Base-by-base conservation (phyloP, 306 rosid species). In the Astragalus membranaceus region DNA sequence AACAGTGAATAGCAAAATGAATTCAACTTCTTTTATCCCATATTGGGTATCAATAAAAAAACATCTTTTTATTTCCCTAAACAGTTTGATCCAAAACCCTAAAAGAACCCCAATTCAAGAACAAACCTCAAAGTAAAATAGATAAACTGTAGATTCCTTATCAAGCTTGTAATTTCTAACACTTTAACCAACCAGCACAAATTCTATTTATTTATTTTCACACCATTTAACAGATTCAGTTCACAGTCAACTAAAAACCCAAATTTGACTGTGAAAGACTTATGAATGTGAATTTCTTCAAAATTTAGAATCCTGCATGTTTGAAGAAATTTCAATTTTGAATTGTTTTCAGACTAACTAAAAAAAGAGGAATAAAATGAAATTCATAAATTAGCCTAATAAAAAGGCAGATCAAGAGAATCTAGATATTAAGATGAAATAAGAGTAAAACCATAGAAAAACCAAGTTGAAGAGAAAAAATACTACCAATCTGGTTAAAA, bases 181-280 rank as follows among this genome's bases (percentile, higher is more conserved):
- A 52, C 71, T 73, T 77, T 62, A 79, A 69, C 77, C 62, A 62
- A 70, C 73, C 41, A 77, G 75, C 60, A 76, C 54, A 47, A 44
- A 15, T 26, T 50, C 10, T 23, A 23, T 62, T 57, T 49, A 64
- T 73, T 51, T 59, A 39, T 10, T 39, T 39, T 39, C 44, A 36
- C 39, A 60, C 30, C 33, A 17, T 53, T n/a, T 33, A 65, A 62
- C 66, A 32, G 23, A 51, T 43, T 75, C 66, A 20, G 75, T 67
- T 82, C 52, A 62, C 80, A 69, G 76, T 54, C 26, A 75, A 69
- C 79, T 66, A 48, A 81, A 81, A 75, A 64, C 79, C 87, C 67
- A 76, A 76, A 65, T 70, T 69, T 20, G 47, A 67, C 48, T n/a
- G 62, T 66, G 55, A 68, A 67, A 74, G 54, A 10, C 39, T 6